Conservation (phyloP, 1,284 basidiomycete genomes). For the Ganoderma leucocontextum region DNA sequence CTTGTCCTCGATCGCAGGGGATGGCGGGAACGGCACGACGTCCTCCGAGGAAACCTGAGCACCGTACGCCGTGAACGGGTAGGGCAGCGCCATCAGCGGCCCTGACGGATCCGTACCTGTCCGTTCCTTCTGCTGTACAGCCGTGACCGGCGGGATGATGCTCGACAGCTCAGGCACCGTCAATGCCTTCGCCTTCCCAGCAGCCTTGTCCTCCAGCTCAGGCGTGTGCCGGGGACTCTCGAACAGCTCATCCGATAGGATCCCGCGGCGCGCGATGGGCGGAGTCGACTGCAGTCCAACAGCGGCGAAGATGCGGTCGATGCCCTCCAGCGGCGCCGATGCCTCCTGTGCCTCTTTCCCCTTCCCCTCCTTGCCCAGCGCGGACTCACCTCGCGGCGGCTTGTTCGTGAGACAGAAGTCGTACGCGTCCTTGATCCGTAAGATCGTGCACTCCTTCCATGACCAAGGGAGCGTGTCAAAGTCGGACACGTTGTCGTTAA, state of each 20-base stretch:
- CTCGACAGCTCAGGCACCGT: slow-evolving; percentile 48
- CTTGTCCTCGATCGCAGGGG: slow-evolving; percentile 48
- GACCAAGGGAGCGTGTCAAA: slow-evolving; percentile 72
- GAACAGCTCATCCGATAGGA: slow-evolving; percentile 70
- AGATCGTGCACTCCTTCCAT: slow-evolving; percentile 77
- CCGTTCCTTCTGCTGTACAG: slow-evolving; percentile 38
- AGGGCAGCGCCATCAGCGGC: slow-evolving; percentile 52
- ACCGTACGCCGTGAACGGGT: slow-evolving; percentile 67
- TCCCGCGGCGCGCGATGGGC: slow-evolving; percentile 59
- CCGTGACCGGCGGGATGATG: slow-evolving; percentile 46
- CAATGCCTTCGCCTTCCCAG: slow-evolving; percentile 33
- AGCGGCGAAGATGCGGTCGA: slow-evolving; percentile 75
- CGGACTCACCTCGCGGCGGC: slow-evolving; percentile 45
- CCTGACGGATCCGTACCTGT: slow-evolving; percentile 36
- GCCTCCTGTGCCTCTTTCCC: slow-evolving; percentile 34
- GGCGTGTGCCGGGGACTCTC: slow-evolving; percentile 49
- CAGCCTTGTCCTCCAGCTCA: slow-evolving; percentile 33
- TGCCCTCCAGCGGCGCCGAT: slow-evolving; percentile 55
- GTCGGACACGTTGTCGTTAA: slow-evolving; percentile 54
- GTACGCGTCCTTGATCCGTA: slow-evolving; percentile 78
- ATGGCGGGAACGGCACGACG: slow-evolving; percentile 77
- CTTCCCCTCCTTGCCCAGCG: slow-evolving; percentile 47
- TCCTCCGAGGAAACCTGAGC: slow-evolving; percentile 65
- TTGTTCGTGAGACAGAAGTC: slow-evolving; percentile 77
- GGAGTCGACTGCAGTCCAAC: slow-evolving; percentile 65